phyloP scores from a whole-genome alignment of 371 early-diverging fungal genomes.

The Basidiobolus meristosporus region DNA sequence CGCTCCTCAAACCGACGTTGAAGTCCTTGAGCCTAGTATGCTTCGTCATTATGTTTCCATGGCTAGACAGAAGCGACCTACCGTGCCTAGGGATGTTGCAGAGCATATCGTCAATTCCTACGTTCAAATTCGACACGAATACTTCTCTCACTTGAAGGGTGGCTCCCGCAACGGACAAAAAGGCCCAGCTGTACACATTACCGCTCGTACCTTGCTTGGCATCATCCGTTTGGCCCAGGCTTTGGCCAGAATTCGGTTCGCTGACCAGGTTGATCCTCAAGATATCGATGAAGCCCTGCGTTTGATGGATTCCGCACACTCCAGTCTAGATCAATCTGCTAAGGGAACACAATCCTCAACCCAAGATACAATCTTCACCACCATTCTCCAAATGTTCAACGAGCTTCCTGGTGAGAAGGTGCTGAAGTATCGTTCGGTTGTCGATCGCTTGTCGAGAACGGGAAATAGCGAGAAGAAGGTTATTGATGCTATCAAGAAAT shows the following conservation, averaged over 20 bases:
- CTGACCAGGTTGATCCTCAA: slow-evolving; percentile 45
- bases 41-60: slow-evolving; percentile 69
- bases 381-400: no score
- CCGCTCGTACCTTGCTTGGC: slow-evolving; percentile 77
- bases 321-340: slow-evolving; percentile 1
- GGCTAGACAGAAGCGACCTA: slow-evolving; percentile 54
- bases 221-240: slow-evolving; percentile 86
- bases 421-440: no score
- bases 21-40: slow-evolving; percentile 39
- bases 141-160: no score
- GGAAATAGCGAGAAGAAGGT: no score
- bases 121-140: slow-evolving; percentile 43
- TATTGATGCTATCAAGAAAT: no score
- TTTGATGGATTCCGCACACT: slow-evolving; percentile 75
- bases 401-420: no score
- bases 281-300: slow-evolving; percentile 95
- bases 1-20: slow-evolving; percentile 46
- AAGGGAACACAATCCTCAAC: no score
- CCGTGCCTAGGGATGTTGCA: slow-evolving; percentile 49
- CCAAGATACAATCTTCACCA: no score
- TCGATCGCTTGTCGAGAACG: no score
- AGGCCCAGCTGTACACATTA: slow-evolving; percentile 2
- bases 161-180: no score
- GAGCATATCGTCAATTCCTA: slow-evolving; percentile 81
- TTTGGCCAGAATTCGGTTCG: slow-evolving; percentile 72